phyloP scores from a whole-genome alignment of 2,329 filamentous ascomycete genomes.

The Penicillium brevicompactum region DNA sequence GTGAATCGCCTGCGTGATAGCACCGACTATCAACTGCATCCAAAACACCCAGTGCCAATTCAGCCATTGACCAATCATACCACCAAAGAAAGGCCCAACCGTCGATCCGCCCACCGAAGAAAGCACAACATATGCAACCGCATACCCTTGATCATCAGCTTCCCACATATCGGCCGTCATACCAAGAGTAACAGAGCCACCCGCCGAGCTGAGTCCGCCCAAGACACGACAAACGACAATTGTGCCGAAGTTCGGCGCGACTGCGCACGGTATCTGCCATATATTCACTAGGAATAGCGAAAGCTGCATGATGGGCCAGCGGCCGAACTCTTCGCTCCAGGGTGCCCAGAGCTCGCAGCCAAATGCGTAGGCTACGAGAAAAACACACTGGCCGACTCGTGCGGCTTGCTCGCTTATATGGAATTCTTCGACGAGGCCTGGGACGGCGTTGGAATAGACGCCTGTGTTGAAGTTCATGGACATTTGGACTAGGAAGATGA shows the following conservation, averaged over 20 bases:
- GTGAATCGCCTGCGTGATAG: constrained; percentile 52
- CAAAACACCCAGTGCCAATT: constrained; percentile 65
- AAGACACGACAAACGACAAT: constrained; percentile 69
- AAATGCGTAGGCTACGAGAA: constrained; percentile 78
- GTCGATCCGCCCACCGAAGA: constrained; percentile 77
- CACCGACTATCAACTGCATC: constrained; percentile 62
- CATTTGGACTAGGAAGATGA: constrained; percentile 72
- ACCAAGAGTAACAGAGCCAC: constrained; percentile 71
- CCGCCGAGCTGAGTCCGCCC: constrained; percentile 70
- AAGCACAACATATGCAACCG: constrained; percentile 74
- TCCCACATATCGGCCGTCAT: constrained; percentile 78
- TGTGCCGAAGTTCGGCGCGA: constrained; percentile 71
- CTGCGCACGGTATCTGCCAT: constrained; percentile 71
- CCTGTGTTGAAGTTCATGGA: constrained; percentile 81
- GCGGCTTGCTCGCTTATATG: constrained; percentile 68
- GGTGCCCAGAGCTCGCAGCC: constrained; percentile 87
- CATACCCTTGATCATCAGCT: constrained; percentile 70
- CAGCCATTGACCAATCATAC: constrained; percentile 57
- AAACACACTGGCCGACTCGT: constrained; percentile 73
- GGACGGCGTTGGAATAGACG: constrained; percentile 70
- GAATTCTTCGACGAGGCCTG: constrained; percentile 68
- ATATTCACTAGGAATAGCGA: constrained; percentile 76
- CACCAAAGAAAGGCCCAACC: constrained; percentile 56
- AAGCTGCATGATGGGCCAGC: constrained; percentile 72
- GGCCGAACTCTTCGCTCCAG: constrained; percentile 83